These are phyloP conservation scores for Lasiosphaeriaceae sp. DNA, from an alignment of 495 filamentous ascomycete species.

Conservation along the genomic window DNA sequence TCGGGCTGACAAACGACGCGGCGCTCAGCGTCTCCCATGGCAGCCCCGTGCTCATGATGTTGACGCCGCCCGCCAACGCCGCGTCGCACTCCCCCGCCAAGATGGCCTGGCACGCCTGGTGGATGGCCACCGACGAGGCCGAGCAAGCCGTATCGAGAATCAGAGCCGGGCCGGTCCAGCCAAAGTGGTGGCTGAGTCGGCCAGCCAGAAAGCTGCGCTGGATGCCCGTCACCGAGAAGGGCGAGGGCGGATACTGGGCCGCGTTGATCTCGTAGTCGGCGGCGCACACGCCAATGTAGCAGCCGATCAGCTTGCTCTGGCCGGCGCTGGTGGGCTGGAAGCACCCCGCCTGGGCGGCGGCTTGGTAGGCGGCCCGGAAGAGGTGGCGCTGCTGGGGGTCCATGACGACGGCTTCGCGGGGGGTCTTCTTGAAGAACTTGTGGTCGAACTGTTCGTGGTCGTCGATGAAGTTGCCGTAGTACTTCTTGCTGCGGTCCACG, in stretches of 20 bases:
- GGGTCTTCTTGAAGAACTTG: constrained; percentile 54
- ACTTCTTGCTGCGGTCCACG: constrained; percentile 22
- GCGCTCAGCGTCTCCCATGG: constrained; percentile 45
- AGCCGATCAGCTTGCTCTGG: constrained; percentile 17
- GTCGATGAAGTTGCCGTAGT: constrained; percentile 27
- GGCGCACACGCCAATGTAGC: constrained; percentile 19
- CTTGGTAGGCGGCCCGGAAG: constrained; percentile 72
- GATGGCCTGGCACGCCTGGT: constrained; percentile 47
- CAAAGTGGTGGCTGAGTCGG: constrained; percentile 46
- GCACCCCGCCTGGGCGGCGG: constrained; percentile 60
- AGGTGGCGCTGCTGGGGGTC: constrained; percentile 77
- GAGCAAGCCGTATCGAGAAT: constrained; percentile 53
- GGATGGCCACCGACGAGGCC: constrained; percentile 47
- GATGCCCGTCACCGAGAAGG: constrained; percentile 18
- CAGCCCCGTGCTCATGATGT: constrained; percentile 44
- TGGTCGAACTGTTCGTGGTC: constrained; percentile 47
- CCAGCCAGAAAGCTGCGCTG: constrained; percentile 36
- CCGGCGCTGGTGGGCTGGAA: constrained; percentile 29
- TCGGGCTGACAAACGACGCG: constrained; percentile 34
- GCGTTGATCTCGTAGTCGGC: constrained; percentile 27
- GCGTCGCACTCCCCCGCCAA: constrained; percentile 33
- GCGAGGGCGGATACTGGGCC: constrained; percentile 43
- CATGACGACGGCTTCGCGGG: constrained; percentile 50
- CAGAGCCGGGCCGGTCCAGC: constrained; percentile 35
- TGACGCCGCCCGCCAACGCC: constrained; percentile 34